phyloP scores from a whole-genome alignment of 768 basidiomycete species.

The Tephrocybe sp. region DNA sequence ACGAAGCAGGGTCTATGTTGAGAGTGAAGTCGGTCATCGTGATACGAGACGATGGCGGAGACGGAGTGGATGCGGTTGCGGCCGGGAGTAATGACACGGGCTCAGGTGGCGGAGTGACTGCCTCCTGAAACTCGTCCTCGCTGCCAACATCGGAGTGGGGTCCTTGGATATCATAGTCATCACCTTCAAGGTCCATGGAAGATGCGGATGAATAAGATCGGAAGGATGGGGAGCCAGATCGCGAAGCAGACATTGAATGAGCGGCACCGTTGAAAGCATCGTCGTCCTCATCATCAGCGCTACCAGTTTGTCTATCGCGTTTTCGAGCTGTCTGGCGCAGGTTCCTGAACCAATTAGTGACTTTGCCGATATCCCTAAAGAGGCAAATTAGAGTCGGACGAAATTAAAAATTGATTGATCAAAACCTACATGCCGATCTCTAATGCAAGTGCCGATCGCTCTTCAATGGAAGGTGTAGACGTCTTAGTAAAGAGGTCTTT shows the following conservation, averaged over 20 bases:
- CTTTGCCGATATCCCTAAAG: constrained; percentile 73
- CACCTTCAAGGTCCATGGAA: constrained; percentile 49
- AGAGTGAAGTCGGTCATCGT: constrained; percentile 29
- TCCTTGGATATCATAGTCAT: constrained; percentile 40
- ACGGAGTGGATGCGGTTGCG: constrained; percentile 24
- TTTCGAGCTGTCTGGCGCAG: constrained; percentile 78
- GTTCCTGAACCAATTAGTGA: constrained; percentile 88
- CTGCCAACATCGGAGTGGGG: constrained; percentile 54
- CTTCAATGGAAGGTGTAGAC: constrained; percentile 74
- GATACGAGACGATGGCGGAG: constrained; percentile 27
- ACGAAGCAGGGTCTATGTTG: constrained; percentile 37
- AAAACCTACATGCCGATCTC: constrained; percentile 71
- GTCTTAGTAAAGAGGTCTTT: constrained; percentile 69
- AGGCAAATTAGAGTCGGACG: constrained; percentile 17
- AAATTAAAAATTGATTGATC: constrained; percentile 14
- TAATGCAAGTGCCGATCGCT: constrained; percentile 67
- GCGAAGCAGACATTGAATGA: constrained; percentile 45
- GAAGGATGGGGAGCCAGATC: constrained; percentile 48
- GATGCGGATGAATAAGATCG: constrained; percentile 51
- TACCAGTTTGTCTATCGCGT: constrained; percentile 51
- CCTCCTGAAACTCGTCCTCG: constrained; percentile 73
- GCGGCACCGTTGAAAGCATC: constrained; percentile 39
- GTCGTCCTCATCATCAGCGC: constrained; percentile 44
- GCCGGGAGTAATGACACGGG: constrained; percentile 33
- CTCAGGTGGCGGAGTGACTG: constrained; percentile 68